A percentile compares a stretch with the other conserved stretches of the same genome.
These are phyloP conservation scores for Blastobotrys attinorum DNA, from an alignment of 805 yeast genomes.

Conservation along the genomic window DNA sequence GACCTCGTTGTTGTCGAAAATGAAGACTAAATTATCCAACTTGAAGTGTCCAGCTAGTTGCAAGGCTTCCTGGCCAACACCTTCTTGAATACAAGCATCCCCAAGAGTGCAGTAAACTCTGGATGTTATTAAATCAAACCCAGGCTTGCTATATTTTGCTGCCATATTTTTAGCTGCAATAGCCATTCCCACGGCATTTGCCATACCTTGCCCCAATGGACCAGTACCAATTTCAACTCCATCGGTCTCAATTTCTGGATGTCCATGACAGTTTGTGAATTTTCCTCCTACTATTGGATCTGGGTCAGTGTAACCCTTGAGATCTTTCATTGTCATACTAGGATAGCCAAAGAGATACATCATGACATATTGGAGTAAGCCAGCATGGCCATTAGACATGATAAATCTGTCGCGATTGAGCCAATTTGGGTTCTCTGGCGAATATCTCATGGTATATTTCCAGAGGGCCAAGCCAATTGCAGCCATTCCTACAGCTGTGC, in stretches of 20 bases:
- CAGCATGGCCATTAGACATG: slow-evolving; percentile 34
- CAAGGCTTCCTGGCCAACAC: slow-evolving; percentile 33
- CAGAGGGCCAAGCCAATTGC: slow-evolving; percentile 33
- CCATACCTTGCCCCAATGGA: slow-evolving; percentile 37
- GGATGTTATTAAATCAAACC: slow-evolving; percentile 25
- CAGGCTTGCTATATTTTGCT: slow-evolving; percentile 31
- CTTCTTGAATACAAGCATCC: slow-evolving; percentile 38
- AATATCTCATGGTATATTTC: slow-evolving; percentile 28
- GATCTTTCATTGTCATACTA: slow-evolving; percentile 30
- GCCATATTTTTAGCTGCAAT: slow-evolving; percentile 31
- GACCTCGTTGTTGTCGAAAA: slow-evolving; percentile 34
- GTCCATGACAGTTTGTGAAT: slow-evolving; percentile 32
- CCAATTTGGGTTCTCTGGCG: slow-evolving; percentile 28
- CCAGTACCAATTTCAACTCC: slow-evolving; percentile 36
- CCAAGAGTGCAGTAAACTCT: slow-evolving; percentile 32
- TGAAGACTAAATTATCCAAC: slow-evolving; percentile 30
- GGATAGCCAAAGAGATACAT: slow-evolving; percentile 32
- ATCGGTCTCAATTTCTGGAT: slow-evolving; percentile 33
- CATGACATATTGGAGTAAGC: slow-evolving; percentile 29
- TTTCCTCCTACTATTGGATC: no score
- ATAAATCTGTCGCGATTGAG: slow-evolving; percentile 35
- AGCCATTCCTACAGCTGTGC: slow-evolving; percentile 38
- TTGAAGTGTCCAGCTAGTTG: slow-evolving; percentile 35
- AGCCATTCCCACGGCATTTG: slow-evolving; percentile 36
- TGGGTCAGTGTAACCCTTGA: slow-evolving; percentile 30